Evolutionary conservation across 805 yeast genomes (phyloP).

Genomic region (Spathaspora boniae): DNA sequence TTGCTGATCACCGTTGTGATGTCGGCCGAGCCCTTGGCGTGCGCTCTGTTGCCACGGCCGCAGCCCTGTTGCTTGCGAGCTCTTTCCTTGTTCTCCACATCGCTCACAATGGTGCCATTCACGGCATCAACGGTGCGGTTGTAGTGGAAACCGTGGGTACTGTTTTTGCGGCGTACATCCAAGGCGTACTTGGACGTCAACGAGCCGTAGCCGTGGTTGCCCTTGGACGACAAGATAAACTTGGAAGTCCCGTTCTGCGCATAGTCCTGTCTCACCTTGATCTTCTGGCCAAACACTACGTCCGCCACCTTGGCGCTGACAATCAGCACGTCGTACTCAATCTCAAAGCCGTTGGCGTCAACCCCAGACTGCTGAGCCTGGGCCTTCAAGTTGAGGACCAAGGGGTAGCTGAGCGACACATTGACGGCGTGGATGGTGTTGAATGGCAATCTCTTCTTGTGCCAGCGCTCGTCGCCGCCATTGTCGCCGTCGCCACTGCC

Average conservation of each 20-base stretch:
- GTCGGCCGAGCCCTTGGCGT: no score
- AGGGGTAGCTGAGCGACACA: slow-evolving; percentile 25
- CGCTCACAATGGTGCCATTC: slow-evolving; percentile 25
- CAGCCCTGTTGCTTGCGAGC: slow-evolving; percentile 1
- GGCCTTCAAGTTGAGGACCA: slow-evolving; percentile 17
- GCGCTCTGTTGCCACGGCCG: no score
- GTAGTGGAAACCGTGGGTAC: slow-evolving; percentile 12
- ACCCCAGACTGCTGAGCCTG: slow-evolving; percentile 5
- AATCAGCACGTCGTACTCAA: slow-evolving; percentile 18
- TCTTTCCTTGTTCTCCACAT: slow-evolving; percentile 2
- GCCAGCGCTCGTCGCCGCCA: neutral
- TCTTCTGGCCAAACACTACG: slow-evolving; percentile 13
- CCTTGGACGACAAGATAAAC: slow-evolving; percentile 20
- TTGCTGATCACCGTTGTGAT: no score
- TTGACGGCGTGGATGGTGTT: slow-evolving; percentile 14
- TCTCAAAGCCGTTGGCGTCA: slow-evolving; percentile 11
- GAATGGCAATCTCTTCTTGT: slow-evolving; percentile 3
- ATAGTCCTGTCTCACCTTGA: slow-evolving; percentile 12
- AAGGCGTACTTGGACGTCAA: slow-evolving; percentile 29
- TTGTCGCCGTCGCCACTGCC: neutral
- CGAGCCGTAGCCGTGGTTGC: slow-evolving; percentile 29
- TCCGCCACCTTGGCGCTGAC: slow-evolving; percentile 15
- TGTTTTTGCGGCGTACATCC: neutral
- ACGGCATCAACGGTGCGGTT: slow-evolving; percentile 32
- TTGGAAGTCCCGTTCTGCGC: slow-evolving; percentile 31